Base-by-base conservation (phyloP, 2,329 filamentous ascomycete genomes). In the Pestalotiopsis sp. region DNA sequence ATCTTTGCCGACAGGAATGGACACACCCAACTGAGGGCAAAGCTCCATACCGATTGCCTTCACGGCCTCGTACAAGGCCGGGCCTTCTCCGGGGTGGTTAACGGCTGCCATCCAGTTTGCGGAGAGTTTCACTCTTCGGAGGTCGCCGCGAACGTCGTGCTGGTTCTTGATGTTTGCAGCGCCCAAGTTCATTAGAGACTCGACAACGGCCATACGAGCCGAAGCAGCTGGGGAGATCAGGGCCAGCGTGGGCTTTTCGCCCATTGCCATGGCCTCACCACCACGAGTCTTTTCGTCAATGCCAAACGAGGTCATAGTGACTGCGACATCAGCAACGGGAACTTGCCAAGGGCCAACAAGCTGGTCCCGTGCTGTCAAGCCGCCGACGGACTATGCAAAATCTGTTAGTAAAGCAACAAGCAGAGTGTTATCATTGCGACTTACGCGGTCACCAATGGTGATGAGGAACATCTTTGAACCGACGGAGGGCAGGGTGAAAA, bases 31-130 rank as follows among this genome's bases (percentile, higher is more conserved):
- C 74, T 92, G 87, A 2, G 94, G 94, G 81, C 96, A 99, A 9
- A 99, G 85, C 62, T 97, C 92, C 89, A 97, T 92, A 63, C 95
- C 95, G 68, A 98, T 94, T 11, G 95, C 94, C 78, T 97, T 89
- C 2, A 98, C 96, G 38, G 95, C 96, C 80, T 98, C 94, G 76
- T 97, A 98, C 40, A 98, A 86, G 17, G 92, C 94, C 52, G 95
- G 95, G 56, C 94, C 95, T 81, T 99, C 96, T 61, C 96, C 96
- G 25, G 93, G 91, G 79, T 98, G 94, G 77, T 91, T 94, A 70
- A 95, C 93, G n/a, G 95, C 95, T 3, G 94, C 95, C 96, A 98
- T 98, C 95, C 95, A 99, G 83, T 99, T 98, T 64, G 95, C 95
- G 3, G 95, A 98, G 11, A 98, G 88, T 78, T 95, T 92, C 70